Conservation (phyloP, 1,139 yeast species). For the Diutina siamensis region DNA sequence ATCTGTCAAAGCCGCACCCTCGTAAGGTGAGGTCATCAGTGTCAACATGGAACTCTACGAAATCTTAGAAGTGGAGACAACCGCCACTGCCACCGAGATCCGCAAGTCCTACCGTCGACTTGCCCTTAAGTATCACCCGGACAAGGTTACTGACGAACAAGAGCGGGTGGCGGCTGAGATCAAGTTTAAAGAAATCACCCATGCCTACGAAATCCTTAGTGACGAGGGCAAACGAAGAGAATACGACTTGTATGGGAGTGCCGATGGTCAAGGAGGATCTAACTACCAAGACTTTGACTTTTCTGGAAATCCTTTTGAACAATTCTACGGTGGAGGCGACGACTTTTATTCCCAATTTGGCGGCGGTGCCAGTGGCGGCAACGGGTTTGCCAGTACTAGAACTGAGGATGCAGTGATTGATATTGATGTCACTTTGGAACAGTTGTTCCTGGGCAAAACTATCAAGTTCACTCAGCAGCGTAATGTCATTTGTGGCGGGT, state of each 20-base stretch:
- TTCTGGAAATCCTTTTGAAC: conserved; percentile 31
- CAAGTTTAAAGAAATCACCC: conserved; percentile 63
- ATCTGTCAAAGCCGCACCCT: background rate
- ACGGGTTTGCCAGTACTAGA: conserved; percentile 20
- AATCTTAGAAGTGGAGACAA: conserved; percentile 50
- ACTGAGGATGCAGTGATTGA: conserved; percentile 63
- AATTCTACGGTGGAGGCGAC: conserved; percentile 28
- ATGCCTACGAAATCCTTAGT: conserved; percentile 65
- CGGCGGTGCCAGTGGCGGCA: conserved; percentile 16
- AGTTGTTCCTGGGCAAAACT: conserved; percentile 71
- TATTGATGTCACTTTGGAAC: conserved; percentile 59
- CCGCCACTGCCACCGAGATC: conserved; percentile 56
- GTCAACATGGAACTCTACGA: conserved; percentile 34
- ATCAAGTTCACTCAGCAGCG: conserved; percentile 67
- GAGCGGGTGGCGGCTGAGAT: conserved; percentile 58
- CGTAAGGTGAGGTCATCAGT: background rate
- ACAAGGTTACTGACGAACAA: conserved; percentile 56
- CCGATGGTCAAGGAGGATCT: conserved; percentile 16
- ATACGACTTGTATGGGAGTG: conserved; percentile 48
- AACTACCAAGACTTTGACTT: conserved; percentile 9
- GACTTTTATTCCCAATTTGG: conserved; percentile 64
- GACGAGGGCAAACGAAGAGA: conserved; percentile 48
- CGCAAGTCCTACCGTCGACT: conserved; percentile 66
- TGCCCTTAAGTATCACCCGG: conserved; percentile 72
- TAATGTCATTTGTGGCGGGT: conserved; percentile 55